Evolutionary conservation across 805 yeast genomes (phyloP).

Genomic region (Scheffersomyces stipitis): DNA sequence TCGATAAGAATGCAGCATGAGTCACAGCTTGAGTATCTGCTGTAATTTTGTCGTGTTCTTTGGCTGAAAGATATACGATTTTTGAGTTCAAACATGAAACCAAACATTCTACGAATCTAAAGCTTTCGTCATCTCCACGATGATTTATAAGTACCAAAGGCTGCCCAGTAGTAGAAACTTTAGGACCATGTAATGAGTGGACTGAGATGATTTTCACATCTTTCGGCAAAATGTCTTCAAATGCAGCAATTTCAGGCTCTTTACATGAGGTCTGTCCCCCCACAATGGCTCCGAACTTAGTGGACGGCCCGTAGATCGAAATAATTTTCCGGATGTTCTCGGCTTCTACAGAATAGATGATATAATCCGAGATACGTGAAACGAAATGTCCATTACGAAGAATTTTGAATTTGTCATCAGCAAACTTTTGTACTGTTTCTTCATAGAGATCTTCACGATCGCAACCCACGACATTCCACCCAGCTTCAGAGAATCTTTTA

Average conservation of each 20-base stretch:
- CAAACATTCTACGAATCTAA: slow-evolving; percentile 60
- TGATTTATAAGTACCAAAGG: slow-evolving; percentile 87
- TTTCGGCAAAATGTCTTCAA: slow-evolving; percentile 68
- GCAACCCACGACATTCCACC: slow-evolving; percentile 89
- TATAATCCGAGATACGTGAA: slow-evolving; percentile 76
- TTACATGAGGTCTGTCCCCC: slow-evolving; percentile 99
- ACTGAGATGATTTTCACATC: slow-evolving; percentile 84
- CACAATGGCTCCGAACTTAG: slow-evolving; percentile 84
- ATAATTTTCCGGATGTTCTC: slow-evolving; percentile 77
- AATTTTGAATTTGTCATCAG: slow-evolving; percentile 50
- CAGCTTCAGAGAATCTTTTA: slow-evolving; percentile 68
- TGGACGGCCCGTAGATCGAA: slow-evolving; percentile 75
- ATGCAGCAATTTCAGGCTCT: slow-evolving; percentile 83
- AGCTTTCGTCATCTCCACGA: slow-evolving; percentile 54
- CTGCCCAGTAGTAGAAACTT: slow-evolving; percentile 84
- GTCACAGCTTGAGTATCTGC: slow-evolving; percentile 99
- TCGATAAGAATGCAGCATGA: slow-evolving; percentile 93
- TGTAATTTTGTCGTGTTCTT: slow-evolving; percentile 89
- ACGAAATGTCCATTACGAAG: slow-evolving; percentile 81
- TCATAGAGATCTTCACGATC: slow-evolving; percentile 70
- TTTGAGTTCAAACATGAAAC: slow-evolving; percentile 77
- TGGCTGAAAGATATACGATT: slow-evolving; percentile 73
- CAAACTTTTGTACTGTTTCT: slow-evolving; percentile 39
- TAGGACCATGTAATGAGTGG: slow-evolving; percentile 95
- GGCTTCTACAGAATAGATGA: slow-evolving; percentile 92